Base-by-base conservation (phyloP, 768 basidiomycete genomes). In the Suillus subaureus region DNA sequence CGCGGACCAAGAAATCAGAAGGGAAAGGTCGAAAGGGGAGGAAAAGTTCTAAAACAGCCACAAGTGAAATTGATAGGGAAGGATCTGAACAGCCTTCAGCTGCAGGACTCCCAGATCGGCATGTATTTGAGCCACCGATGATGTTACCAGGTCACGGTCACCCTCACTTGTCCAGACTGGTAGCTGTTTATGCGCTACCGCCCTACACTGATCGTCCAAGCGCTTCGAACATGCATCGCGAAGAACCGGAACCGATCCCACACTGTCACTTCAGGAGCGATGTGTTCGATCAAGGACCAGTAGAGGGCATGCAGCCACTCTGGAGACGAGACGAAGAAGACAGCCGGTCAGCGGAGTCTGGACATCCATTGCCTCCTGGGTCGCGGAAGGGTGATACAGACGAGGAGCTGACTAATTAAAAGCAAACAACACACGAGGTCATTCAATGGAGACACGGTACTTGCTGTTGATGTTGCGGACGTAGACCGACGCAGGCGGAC, bases 1-100 rank as follows among this genome's bases (percentile, higher is more conserved):
- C 80, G 43, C 83, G 81, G 68, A 70, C 77, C 64, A 85, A 81
- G 79, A 84, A 80, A 72, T 68, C 69, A 54, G 72, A 73, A 68
- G 70, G 65, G 66, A 74, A 64, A 69, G 63, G 69, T 68, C 68
- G 67, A 68, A 72, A 57, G 61, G 57, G 64, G 39, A 65, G 49
- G 16, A 60, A 64, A 63, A 67, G 65, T 57, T 58, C 65, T 68
- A 73, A 56, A 55, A 52, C 42, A 55, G 35, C 33, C 23, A 57
- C 61, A 21, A 57, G 33, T 42, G 56, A 72, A 45, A 42, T n/a
- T 45, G 64, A 37, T 63, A 42, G 15, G 40, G 54, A 66, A 51
- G 66, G 39, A 37, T 54, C 18, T 1, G 37, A 35, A 58, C 39
- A 43, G 64, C 49, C 61, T 61, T n/a, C 58, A 35, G 11, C 33